A percentile compares a stretch with the other conserved stretches of the same genome.
Evolutionary conservation across 2,329 filamentous ascomycete species (phyloP).

Genomic region (Sordariomycetes sp.): DNA sequence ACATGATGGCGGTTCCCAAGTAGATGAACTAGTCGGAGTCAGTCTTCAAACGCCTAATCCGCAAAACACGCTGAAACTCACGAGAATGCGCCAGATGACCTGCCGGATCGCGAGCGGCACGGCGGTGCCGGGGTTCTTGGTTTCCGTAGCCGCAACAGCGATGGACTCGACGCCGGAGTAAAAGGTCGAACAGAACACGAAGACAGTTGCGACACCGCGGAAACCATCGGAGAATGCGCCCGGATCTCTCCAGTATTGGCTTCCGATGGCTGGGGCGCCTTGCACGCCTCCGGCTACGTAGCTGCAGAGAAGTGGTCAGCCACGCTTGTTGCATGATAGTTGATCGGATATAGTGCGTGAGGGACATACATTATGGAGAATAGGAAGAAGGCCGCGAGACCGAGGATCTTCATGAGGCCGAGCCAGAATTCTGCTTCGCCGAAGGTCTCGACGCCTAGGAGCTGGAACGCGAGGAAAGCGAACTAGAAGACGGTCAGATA

Average conservation of each 20-base stretch:
- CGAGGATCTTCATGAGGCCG: slow-evolving; percentile 56
- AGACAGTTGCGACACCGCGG: slow-evolving; percentile 49
- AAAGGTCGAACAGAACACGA: slow-evolving; percentile 57
- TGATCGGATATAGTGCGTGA: neutral
- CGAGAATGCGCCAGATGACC: slow-evolving; percentile 45
- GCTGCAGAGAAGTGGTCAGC: slow-evolving; percentile 10
- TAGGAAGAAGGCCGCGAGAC: slow-evolving; percentile 58
- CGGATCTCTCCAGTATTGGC: slow-evolving; percentile 58
- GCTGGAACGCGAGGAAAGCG: slow-evolving; percentile 54
- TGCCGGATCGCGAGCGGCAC: slow-evolving; percentile 46
- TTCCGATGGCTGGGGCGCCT: slow-evolving; percentile 47
- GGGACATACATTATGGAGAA: slow-evolving; percentile 48
- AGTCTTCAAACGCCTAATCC: too few species aligned
- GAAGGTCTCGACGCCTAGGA: slow-evolving; percentile 61
- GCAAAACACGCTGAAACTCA: too few species aligned
- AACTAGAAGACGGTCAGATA: slow-evolving; percentile 13
- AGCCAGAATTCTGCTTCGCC: slow-evolving; percentile 75
- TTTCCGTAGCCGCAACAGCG: slow-evolving; percentile 50
- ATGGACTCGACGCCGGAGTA: slow-evolving; percentile 55
- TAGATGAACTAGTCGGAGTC: slow-evolving; percentile 30
- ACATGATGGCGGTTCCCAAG: slow-evolving; percentile 62
- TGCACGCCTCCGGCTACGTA: slow-evolving; percentile 55
- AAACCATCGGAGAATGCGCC: slow-evolving; percentile 61
- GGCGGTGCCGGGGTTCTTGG: slow-evolving; percentile 40
- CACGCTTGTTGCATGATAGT: neutral